Evolutionary conservation across 2,329 filamentous ascomycete species (phyloP), one percentile per base, ranked within the genome.

Genomic region (Amylocarpus encephaloides): DNA sequence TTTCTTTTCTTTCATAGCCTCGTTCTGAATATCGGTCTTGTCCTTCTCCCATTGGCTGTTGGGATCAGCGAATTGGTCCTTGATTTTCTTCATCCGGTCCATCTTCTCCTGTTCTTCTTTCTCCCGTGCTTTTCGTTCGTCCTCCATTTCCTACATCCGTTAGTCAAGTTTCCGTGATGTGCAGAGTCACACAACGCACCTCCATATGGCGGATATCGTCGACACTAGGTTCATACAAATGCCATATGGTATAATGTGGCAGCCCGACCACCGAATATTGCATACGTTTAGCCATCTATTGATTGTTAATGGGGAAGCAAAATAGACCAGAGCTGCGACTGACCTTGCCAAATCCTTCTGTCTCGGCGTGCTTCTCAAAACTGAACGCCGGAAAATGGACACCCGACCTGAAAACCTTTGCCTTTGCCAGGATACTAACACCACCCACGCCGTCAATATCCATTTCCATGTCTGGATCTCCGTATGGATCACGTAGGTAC

Each of bases 381-480:
- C 90, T 95, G 67, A 98, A 98, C 1, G 93, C 93, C 2, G 93
- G 93, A 71, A 98, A 98, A 69, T 98, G 93, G 32, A 95, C 92
- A 39, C 93, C 93, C 41, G 88, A 85, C 55, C 93, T 83, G 74
- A 98, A 98, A 0, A 98, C 93, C 62, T 85, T 86, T 1, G 93
- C 93, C 70, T 97, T 98, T 41, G 93, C 92, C 61, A 98, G 71
- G 63, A 98, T 98, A 71, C 90, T 96, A 61, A 98, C 93, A 71
- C 93, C 93, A 45, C 93, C 92, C 42, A 98, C 91, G 59, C 93
- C 93, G 62, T 98, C 93, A 61, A 98, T 92, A 64, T 98, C 93
- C 93, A 98, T 97, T 67, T 98, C 93, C 85, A 97, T 96, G 66
- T 98, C 93, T 16, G 92, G 92, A 65, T 98, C 93, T 35, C 93